These are phyloP conservation scores for Fusarium mangiferae DNA, from an alignment of 2,329 filamentous ascomycete species.

Conservation along the genomic window DNA sequence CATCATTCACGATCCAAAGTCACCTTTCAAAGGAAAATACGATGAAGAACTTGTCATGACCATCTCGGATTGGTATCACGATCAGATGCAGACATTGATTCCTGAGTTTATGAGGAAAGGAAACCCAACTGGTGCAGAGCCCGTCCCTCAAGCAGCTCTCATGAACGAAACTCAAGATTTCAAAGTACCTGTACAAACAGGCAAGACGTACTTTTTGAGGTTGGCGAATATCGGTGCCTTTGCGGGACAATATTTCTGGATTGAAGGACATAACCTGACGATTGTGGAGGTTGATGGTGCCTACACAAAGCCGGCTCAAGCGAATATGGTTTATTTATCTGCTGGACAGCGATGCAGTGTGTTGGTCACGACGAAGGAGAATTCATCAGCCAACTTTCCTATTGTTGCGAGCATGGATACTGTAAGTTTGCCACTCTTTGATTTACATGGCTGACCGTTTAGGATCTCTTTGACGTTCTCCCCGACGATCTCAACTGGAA, in stretches of 20 bases:
- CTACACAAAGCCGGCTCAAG: conserved; percentile 69
- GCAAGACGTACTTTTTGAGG: conserved; percentile 62
- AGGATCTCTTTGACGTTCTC: conserved; percentile 74
- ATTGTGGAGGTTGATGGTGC: conserved; percentile 80
- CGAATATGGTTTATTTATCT: conserved; percentile 72
- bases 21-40: conserved; percentile 65
- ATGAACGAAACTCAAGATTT: conserved; percentile 76
- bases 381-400: conserved; percentile 70
- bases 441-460: conserved; percentile 9
- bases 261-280: conserved; percentile 73
- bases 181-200: conserved; percentile 67
- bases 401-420: conserved; percentile 78
- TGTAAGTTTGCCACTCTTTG: conserved; percentile 48
- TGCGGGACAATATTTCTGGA: conserved; percentile 72
- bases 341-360: conserved; percentile 75
- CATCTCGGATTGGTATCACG: conserved; percentile 79
- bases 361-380: conserved; percentile 69
- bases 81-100: conserved; percentile 60
- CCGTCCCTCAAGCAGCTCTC: conserved; percentile 74
- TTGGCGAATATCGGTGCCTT: conserved; percentile 77
- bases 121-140: conserved; percentile 69
- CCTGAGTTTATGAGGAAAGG: conserved; percentile 61
- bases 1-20: conserved; percentile 70
- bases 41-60: conserved; percentile 73
- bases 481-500: conserved; percentile 76